Evolutionary conservation across 768 basidiomycete species (phyloP).

Genomic region (Pilatotrama ljubarskyi): DNA sequence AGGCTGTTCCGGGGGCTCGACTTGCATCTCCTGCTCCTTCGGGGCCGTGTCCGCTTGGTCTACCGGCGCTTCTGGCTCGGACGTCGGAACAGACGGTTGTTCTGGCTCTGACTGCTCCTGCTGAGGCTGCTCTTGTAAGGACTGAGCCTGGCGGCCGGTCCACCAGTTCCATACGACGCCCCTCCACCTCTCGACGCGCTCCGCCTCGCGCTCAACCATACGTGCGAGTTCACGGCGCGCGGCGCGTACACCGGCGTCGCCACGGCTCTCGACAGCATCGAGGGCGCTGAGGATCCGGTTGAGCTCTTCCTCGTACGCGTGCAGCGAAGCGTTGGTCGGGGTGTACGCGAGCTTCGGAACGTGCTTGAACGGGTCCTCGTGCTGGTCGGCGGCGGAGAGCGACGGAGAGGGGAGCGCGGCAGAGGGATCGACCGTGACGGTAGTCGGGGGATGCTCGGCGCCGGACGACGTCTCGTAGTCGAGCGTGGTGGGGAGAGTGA

Average conservation of each 20-base stretch:
- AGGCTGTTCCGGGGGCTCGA: not conserved
- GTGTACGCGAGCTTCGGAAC: constrained; percentile 59
- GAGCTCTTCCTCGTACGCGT: constrained; percentile 62
- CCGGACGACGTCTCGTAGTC: constrained; percentile 40
- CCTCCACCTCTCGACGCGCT: constrained; percentile 43
- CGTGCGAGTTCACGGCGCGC: constrained; percentile 53
- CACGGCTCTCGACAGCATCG: constrained; percentile 68
- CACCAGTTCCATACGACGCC: constrained; percentile 26
- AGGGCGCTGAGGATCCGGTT: constrained; percentile 63
- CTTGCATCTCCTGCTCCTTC: not conserved
- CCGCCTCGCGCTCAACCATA: constrained; percentile 61
- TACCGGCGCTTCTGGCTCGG: not conserved
- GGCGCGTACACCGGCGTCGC: constrained; percentile 52
- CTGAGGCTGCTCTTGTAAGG: not conserved
- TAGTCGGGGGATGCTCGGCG: not conserved
- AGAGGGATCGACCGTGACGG: constrained; percentile 34
- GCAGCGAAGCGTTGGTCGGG: constrained; percentile 56
- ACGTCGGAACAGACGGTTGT: not conserved
- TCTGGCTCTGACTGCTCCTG: not conserved
- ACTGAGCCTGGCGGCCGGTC: not conserved
- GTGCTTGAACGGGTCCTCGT: constrained; percentile 8
- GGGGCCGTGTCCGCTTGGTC: not conserved
- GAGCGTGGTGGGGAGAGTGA: constrained; percentile 45
- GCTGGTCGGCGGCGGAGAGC: constrained; percentile 8
- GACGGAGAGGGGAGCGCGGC: constrained; percentile 19